Evolutionary conservation across 163 green algal species (phyloP).

Genomic region (Coccomyxa subellipsoidea): DNA sequence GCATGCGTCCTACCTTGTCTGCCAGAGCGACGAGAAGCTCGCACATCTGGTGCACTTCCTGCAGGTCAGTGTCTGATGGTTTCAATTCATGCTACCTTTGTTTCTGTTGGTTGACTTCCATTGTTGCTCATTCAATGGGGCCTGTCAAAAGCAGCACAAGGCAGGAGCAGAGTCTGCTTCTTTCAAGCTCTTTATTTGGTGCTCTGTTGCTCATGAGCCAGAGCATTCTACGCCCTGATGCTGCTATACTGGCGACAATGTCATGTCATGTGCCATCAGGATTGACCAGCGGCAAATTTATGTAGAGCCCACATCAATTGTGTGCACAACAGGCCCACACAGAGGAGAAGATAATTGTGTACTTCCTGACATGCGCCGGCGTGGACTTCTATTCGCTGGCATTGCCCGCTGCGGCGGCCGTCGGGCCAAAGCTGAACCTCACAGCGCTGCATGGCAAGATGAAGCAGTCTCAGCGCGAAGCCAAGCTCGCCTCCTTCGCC

Average conservation of each 20-base stretch:
- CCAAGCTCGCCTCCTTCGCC: slow-evolving; percentile 59
- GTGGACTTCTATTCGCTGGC: slow-evolving; percentile 75
- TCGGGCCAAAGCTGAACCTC: slow-evolving; percentile 31
- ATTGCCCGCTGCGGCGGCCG: slow-evolving; percentile 27
- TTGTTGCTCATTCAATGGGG: neutral
- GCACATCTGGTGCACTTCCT: slow-evolving; percentile 56
- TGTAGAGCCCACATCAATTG: no score
- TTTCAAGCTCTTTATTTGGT: no score
- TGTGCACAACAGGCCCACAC: slow-evolving; percentile 40
- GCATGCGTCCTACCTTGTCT: slow-evolving; percentile 44
- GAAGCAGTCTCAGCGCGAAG: slow-evolving; percentile 80
- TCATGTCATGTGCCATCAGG: no score
- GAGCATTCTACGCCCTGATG: no score
- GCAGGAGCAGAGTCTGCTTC: no score
- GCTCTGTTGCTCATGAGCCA: no score
- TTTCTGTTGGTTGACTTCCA: neutral
- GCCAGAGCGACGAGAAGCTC: slow-evolving; percentile 60
- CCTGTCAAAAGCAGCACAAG: neutral
- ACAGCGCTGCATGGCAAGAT: slow-evolving; percentile 83
- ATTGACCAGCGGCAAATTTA: no score
- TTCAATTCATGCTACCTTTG: no score
- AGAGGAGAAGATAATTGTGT: slow-evolving; percentile 89
- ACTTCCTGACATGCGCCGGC: slow-evolving; percentile 92
- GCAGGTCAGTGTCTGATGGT: no score
- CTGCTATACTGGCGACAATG: no score